Evolutionary conservation across 2,329 filamentous ascomycete genomes (phyloP).

Genomic region (Botrytis galanthina): DNA sequence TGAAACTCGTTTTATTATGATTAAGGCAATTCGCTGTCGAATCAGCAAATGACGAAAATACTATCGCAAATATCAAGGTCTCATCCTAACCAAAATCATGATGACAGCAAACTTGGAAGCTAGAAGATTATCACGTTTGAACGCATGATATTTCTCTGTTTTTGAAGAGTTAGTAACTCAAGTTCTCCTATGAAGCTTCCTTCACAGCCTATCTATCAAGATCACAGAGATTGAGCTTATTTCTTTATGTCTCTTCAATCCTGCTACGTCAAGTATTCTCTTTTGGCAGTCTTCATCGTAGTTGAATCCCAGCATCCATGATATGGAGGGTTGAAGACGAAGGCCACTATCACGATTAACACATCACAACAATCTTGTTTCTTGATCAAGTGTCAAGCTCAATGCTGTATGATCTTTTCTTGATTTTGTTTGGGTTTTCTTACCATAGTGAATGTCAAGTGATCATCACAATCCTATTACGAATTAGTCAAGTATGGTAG

Average conservation of each 20-base stretch:
- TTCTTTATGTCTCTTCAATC: neutral
- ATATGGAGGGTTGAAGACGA: neutral
- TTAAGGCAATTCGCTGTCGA: neutral
- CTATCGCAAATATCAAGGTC: neutral
- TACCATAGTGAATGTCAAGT: neutral
- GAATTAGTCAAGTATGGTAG: too few species aligned
- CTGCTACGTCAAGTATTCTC: neutral
- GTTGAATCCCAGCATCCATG: neutral
- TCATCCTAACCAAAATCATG: neutral
- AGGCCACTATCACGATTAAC: neutral
- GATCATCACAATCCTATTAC: too few species aligned
- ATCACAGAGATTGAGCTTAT: neutral
- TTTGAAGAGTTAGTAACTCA: neutral
- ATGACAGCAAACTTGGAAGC: neutral
- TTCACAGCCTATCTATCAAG: neutral
- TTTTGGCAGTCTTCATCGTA: neutral
- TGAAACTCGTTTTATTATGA: rapidly evolving
- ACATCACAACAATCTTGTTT: neutral
- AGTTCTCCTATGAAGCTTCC: neutral
- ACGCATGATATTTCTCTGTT: neutral
- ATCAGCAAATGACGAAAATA: neutral
- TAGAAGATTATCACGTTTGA: neutral
- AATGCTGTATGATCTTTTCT: neutral
- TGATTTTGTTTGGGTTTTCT: neutral
- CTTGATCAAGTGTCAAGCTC: neutral